Conservation (phyloP, 306 rosid genomes). For the Fagus crenata region DNA sequence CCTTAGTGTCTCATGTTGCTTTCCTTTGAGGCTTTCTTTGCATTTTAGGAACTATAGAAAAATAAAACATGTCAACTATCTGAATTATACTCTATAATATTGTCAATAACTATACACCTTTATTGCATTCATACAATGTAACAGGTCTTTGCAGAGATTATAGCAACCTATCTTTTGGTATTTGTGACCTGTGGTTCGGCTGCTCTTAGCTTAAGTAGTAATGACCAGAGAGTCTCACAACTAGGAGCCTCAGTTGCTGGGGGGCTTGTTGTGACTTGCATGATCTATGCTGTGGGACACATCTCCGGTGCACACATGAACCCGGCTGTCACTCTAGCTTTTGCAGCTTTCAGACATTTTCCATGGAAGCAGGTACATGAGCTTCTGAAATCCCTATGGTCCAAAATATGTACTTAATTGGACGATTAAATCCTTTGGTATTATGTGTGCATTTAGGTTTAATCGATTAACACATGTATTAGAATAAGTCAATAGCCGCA, state of each 20-base stretch:
- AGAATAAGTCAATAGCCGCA: neutral
- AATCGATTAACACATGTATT: neutral
- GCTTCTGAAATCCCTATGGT: neutral
- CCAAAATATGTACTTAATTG: neutral
- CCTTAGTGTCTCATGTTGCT: no score
- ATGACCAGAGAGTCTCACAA: constrained; percentile 53
- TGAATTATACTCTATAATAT: no score
- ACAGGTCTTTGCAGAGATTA: constrained; percentile 71
- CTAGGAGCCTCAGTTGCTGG: constrained; percentile 74
- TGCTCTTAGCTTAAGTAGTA: constrained; percentile 42
- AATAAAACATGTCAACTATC: no score
- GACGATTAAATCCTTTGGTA: neutral
- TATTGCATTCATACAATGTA: neutral
- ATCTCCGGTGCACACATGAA: constrained; percentile 90
- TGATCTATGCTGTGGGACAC: constrained; percentile 89
- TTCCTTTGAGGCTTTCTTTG: no score
- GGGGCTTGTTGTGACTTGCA: constrained; percentile 64
- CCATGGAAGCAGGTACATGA: constrained; percentile 76
- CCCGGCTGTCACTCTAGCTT: constrained; percentile 81
- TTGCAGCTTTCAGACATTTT: constrained; percentile 56
- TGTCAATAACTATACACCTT: neutral
- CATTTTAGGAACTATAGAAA: no score
- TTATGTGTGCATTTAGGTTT: neutral
- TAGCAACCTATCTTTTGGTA: constrained; percentile 71
- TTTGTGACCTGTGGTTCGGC: constrained; percentile 75